Base-by-base conservation (phyloP, 129 eudicot genomes). In the Flaveria brownii region DNA sequence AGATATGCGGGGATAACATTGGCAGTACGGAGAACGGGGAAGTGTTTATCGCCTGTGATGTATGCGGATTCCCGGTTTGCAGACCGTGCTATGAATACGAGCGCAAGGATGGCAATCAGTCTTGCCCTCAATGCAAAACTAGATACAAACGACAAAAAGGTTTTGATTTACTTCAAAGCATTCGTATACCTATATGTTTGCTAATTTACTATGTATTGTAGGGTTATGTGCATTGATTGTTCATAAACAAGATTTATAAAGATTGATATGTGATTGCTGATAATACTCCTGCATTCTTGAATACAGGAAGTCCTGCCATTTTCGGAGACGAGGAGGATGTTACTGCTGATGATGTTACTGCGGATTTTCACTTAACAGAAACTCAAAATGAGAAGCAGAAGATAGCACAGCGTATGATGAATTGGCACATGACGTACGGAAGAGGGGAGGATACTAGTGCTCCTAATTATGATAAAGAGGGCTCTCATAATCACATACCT, bases 401-500 rank as follows among this genome's bases (percentile, higher is more conserved):
- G 83, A 74, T 85, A 62, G 79, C 91, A 16, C 92, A 93, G 77
- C 88, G 92, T 23, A 85, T 84, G 96, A 68, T 90, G 85, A 87
- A 84, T 83, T 91, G 98, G 98, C 97, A 86, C 77, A 87, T 81
- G 91, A 86, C 84, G 50, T 70, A 91, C 78, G 96, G 96, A 47
- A 83, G 90, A 70, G 88, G 88, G 33, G 97, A 87, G 70, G 86
- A 86, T 33, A 61, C 75, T 73, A 86, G 82, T 36, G 78, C 85
- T 41, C 92, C 99, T 3, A 86, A 85, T 70, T 94, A 89, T 74
- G 99, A 95, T 70, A 91, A 91, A 81, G 99, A 95, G 79, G 88
- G 85, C 76, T 82, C 97, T 49, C 89, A 81, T 79, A 87, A 86
- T 66, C 96, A 89, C 72, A 86, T 95, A 61, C 99, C 99, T 78